These are phyloP conservation scores for Puccinia polysora DNA, from an alignment of 1,284 basidiomycete genomes.

Conservation along the genomic window DNA sequence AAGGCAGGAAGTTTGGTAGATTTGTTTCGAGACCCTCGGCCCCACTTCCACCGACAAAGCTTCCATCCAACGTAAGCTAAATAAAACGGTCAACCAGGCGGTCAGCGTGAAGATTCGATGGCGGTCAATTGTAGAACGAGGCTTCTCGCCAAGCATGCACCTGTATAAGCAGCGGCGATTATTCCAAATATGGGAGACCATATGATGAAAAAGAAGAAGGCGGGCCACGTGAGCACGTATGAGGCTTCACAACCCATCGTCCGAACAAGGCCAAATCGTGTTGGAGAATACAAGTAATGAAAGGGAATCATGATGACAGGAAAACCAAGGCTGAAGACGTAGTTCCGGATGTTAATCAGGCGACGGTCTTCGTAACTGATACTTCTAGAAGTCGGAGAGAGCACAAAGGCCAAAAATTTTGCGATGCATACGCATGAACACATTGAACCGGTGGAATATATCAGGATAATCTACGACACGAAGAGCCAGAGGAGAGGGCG, in stretches of 20 bases:
- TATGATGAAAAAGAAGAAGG: constrained; percentile 41
- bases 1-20: constrained; percentile 27
- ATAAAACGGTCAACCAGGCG: too few species aligned
- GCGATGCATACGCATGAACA: constrained; percentile 41
- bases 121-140: too few species aligned
- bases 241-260: constrained; percentile 40
- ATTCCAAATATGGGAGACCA: constrained; percentile 40
- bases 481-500: neutral
- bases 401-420: constrained; percentile 31
- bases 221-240: constrained; percentile 36
- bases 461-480: constrained; percentile 23
- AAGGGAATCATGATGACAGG: constrained; percentile 30
- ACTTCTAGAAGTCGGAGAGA: constrained; percentile 21
- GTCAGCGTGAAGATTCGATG: too few species aligned
- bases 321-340: constrained; percentile 26
- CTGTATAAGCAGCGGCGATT: constrained; percentile 30
- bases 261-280: constrained; percentile 23
- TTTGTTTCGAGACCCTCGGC: neutral
- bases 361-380: constrained; percentile 15
- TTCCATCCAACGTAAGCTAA: constrained; percentile 27
- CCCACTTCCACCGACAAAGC: constrained; percentile 23
- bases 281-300: constrained; percentile 37
- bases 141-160: neutral
- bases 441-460: constrained; percentile 40
- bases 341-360: constrained; percentile 27